phyloP scores from a whole-genome alignment of 805 yeast species.

The Priceomyces medius region DNA sequence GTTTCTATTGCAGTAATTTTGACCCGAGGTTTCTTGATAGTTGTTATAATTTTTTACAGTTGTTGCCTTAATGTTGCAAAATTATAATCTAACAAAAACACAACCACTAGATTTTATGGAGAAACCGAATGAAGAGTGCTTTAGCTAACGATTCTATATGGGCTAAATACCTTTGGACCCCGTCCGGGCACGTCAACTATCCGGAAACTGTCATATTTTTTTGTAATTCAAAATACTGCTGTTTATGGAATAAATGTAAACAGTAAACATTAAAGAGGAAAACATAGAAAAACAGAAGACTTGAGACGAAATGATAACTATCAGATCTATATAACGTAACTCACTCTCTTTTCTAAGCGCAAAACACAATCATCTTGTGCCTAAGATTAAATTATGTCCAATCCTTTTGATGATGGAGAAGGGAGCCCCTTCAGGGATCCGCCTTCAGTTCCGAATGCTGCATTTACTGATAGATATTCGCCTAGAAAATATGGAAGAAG shows the following conservation, averaged over 20 bases:
- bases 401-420: constrained; percentile 33
- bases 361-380: not conserved
- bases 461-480: constrained; percentile 37
- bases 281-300: not conserved
- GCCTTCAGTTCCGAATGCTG: constrained; percentile 39
- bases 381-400: constrained; percentile 19
- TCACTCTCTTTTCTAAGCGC: too few relatives aligned
- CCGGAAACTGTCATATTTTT: too few relatives aligned
- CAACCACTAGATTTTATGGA: too few relatives aligned
- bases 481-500: constrained; percentile 33
- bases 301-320: not conserved
- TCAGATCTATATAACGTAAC: not conserved
- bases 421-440: constrained; percentile 31
- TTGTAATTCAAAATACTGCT: constrained; percentile 1
- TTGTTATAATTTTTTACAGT: too few relatives aligned
- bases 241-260: constrained; percentile 3
- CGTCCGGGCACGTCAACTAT: too few relatives aligned
- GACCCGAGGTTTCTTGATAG: too few relatives aligned
- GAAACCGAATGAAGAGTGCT: too few relatives aligned
- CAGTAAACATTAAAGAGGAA: constrained; percentile 3
- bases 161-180: too few relatives aligned
- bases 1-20: too few relatives aligned
- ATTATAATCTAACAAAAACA: too few relatives aligned
- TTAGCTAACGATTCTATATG: too few relatives aligned
- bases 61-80: too few relatives aligned